These are phyloP conservation scores for Plenodomus lindquistii DNA, from an alignment of 2,329 filamentous ascomycete genomes.

Conservation along the genomic window DNA sequence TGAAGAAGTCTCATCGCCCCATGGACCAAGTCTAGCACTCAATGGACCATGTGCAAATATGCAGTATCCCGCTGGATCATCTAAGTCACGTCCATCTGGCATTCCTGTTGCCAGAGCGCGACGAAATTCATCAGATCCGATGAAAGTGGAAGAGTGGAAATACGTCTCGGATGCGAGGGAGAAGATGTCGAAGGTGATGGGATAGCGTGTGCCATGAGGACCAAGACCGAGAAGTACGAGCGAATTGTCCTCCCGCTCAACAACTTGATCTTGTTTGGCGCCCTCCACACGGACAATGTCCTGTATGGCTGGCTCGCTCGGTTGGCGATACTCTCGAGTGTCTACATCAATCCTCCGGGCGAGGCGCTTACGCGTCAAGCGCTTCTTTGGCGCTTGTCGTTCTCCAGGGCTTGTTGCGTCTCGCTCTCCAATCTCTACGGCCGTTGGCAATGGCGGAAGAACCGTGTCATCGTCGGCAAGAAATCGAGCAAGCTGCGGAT, in stretches of 20 bases:
- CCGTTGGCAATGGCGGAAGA: slow-evolving; percentile 23
- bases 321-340: slow-evolving; percentile 51
- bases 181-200: slow-evolving; percentile 57
- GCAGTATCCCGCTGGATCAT: slow-evolving; percentile 46
- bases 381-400: slow-evolving; percentile 20
- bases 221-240: slow-evolving; percentile 49
- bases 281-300: slow-evolving; percentile 12
- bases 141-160: slow-evolving; percentile 60
- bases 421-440: slow-evolving; percentile 19
- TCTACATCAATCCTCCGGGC: slow-evolving; percentile 54
- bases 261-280: slow-evolving; percentile 3
- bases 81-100: slow-evolving; percentile 45
- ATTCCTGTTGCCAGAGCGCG: slow-evolving; percentile 43
- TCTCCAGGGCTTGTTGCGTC: background rate
- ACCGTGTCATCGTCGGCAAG: slow-evolving; percentile 35
- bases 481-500: slow-evolving; percentile 38
- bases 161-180: slow-evolving; percentile 57
- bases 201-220: slow-evolving; percentile 55
- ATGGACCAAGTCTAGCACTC: slow-evolving; percentile 54
- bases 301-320: slow-evolving; percentile 39
- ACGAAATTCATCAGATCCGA: slow-evolving; percentile 60
- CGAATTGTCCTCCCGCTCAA: slow-evolving; percentile 5
- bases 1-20: slow-evolving; percentile 60
- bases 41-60: slow-evolving; percentile 42
- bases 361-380: slow-evolving; percentile 41